Evolutionary conservation across 345 rosid genomes (phyloP), one percentile per base, ranked within the genome.

Genomic region (Eucalyptus pumila): DNA sequence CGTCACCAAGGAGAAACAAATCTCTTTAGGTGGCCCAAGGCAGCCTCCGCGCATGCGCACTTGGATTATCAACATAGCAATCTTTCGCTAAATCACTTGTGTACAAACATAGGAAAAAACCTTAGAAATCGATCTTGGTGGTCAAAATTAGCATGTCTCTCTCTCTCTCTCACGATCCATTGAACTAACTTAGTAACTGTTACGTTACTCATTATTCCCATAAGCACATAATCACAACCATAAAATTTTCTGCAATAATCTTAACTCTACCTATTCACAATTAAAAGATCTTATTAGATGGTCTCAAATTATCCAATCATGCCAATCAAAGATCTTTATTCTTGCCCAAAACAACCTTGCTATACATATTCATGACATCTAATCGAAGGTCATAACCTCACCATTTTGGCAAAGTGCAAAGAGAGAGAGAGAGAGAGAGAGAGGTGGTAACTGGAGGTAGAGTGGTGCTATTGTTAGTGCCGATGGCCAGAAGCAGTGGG

Each of bases 21-120:
- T 37, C 83, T 10, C 14, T 11, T 76, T 13, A 21, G 8, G 47
- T 19, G 47, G 27, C 6, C 44, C 45, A 76, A 76, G 26, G 47
- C 1, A 11, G 83, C 83, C 26, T 76, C 14, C 4, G 4, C 5
- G 4, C 26, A 5, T 6, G 45, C 4, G 0, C 1, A 4, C 14
- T 7, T 76, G 5, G 2, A 76, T 76, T 1, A 76, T 76, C 27
- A 37, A 21, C 42, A 10, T 37, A 76, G 47, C 81, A 72, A 1
- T 72, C 14, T 72, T 72, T 72, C 2, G 26, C 44, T 34, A 17
- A 72, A 19, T 34, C 44, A 34, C 44, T 69, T 21, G 21, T 8
- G 21, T 32, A 69, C 42, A 69, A 32, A 34, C 81, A 72, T 10
- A 37, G 26, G 26, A 19, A 37, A 10, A 19, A 34, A 14, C 4